Evolutionary conservation across 73 alveolate genomes (phyloP).

Genomic region (Blepharisma stoltei): DNA sequence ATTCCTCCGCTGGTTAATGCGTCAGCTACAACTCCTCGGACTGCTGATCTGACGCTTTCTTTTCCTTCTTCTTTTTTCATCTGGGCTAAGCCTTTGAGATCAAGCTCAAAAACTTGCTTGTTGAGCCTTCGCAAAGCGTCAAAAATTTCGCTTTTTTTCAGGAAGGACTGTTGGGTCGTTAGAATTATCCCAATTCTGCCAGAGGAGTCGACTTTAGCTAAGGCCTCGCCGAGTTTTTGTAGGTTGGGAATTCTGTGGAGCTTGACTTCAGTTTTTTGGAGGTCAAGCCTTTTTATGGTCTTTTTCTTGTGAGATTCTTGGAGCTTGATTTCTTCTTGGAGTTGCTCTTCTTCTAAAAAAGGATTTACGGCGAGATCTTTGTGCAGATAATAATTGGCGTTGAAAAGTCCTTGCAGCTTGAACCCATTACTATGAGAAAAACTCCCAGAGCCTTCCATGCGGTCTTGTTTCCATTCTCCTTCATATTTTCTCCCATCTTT

Average conservation of each 20-base stretch:
- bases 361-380: constrained; percentile 18
- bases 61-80: constrained; percentile 14
- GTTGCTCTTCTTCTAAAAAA: neutral
- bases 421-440: neutral
- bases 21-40: neutral
- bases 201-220: neutral
- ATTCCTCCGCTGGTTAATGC: neutral
- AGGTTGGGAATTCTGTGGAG: neutral
- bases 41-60: neutral
- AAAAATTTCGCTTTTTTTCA: neutral
- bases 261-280: constrained; percentile 14
- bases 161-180: neutral
- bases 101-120: neutral
- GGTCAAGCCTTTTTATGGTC: neutral
- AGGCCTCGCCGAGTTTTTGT: neutral
- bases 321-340: constrained; percentile 18
- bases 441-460: constrained; percentile 26
- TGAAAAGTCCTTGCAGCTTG: neutral
- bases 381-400: constrained; percentile 7
- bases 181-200: neutral
- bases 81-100: neutral
- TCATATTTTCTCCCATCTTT: constrained; percentile 30
- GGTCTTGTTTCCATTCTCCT: constrained; percentile 25
- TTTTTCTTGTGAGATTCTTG: constrained; percentile 21
- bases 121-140: neutral